Percentiles rank a stretch among this genome's conserved stretches.
These are phyloP conservation scores for Hanseniaspora thailandica DNA, from an alignment of 805 yeast species.

Conservation along the genomic window DNA sequence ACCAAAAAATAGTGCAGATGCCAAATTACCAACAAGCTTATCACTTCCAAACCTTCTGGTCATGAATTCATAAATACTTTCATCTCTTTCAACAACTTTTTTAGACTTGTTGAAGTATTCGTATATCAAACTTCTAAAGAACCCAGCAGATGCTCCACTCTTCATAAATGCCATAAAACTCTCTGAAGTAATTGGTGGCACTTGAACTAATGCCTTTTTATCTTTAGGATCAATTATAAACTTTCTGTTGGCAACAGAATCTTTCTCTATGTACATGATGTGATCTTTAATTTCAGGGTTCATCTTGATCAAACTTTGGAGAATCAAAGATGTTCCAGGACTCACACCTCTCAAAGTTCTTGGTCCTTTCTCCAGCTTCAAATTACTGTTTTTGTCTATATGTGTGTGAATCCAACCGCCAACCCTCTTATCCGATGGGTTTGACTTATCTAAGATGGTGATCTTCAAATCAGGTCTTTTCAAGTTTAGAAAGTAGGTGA, in stretches of 20 bases:
- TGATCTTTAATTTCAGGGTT: constrained; percentile 37
- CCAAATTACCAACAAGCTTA: constrained; percentile 39
- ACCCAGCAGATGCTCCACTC: constrained; percentile 36
- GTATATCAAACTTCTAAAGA: constrained; percentile 35
- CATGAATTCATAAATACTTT: constrained; percentile 57
- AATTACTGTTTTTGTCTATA: constrained; percentile 21
- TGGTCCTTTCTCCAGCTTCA: constrained; percentile 73
- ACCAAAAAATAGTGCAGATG: constrained; percentile 80
- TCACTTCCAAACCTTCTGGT: constrained; percentile 54
- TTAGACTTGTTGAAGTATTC: constrained; percentile 38
- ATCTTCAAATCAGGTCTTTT: constrained; percentile 69
- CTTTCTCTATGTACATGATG: constrained; percentile 46
- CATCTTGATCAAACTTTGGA: constrained; percentile 39
- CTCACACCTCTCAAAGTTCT: constrained; percentile 77
- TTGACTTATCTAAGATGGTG: constrained; percentile 45
- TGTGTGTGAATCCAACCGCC: constrained; percentile 77
- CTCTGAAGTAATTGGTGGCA: constrained; percentile 35
- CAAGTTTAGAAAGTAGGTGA: constrained; percentile 52
- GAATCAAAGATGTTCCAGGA: constrained; percentile 58
- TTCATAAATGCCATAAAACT: constrained; percentile 29
- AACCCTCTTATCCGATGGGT: constrained; percentile 25
- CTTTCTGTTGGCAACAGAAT: constrained; percentile 58
- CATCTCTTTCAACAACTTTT: constrained; percentile 28
- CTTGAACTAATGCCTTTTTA: constrained; percentile 38
- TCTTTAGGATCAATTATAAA: constrained; percentile 41